Percentiles rank a stretch among this genome's conserved stretches.
Conservation (phyloP, 176 grass and related monocot genomes). For the Dendrocalamus sinicus region DNA sequence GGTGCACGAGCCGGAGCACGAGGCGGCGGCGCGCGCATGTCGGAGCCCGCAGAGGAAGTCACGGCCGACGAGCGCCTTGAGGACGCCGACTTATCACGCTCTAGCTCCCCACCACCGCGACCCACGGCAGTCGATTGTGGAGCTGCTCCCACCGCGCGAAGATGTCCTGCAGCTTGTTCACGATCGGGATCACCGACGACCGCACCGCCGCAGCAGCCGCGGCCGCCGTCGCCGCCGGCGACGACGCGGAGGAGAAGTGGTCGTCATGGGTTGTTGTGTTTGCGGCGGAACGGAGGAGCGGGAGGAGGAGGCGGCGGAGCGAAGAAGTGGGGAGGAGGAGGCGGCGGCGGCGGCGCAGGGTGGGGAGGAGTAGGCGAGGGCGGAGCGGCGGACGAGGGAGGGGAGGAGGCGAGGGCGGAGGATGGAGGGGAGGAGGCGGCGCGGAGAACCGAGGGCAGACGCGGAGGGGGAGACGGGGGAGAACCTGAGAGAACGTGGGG, state of each 20-base stretch:
- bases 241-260: conserved; percentile 44
- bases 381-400: too few species aligned
- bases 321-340: too few species aligned
- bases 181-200: conserved; percentile 90
- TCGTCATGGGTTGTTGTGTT: conserved; percentile 67
- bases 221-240: conserved; percentile 45
- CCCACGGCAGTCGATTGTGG: conserved; percentile 91
- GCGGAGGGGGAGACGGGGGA: too few species aligned
- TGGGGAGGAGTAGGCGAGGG: too few species aligned
- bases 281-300: too few species aligned
- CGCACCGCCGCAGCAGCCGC: conserved; percentile 64
- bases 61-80: conserved; percentile 89
- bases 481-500: too few species aligned
- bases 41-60: conserved; percentile 90
- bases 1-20: conserved; percentile 86
- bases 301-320: too few species aligned
- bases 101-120: conserved; percentile 92
- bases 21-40: conserved; percentile 94
- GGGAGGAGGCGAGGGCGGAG: too few species aligned
- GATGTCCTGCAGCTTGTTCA: conserved; percentile 99
- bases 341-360: too few species aligned
- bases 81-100: conserved; percentile 97
- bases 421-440: too few species aligned
- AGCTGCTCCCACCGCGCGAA: conserved; percentile 83
- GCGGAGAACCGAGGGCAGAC: too few species aligned